Base-by-base conservation (phyloP, 352 stramenopile genomes). In the Globisporangium abappressorium region DNA sequence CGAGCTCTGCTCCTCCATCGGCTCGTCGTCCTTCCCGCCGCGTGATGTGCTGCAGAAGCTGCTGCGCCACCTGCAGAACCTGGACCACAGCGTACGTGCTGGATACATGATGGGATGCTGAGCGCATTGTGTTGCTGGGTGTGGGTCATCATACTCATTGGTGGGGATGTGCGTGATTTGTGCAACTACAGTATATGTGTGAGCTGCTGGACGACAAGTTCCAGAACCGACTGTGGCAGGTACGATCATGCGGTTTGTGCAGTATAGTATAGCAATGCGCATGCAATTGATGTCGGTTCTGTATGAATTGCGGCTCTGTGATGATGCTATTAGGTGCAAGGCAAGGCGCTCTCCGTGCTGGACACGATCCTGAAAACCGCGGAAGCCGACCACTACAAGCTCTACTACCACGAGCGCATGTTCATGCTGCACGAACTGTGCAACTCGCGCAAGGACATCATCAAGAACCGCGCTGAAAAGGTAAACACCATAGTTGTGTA, bases 161-260 rank as follows among this genome's bases (percentile, higher is more conserved):
- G 5, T 26, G 18, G 20, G 14, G 26, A 18, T 24, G 24, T n/a
- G 22, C 28, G 34, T 4, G 2, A 36, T 57, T 28, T 57, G 53
- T 60, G 28, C 47, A 4, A 18, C 28, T 46, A 7, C 36, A 93
- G 81, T 95, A 95, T 63, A 71, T 92, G 34, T 94, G 87, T 62
- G 84, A 95, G 71, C 75, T 94, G 30, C 75, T 95, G n/a, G 81
- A 94, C 57, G 81, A 91, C 69, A 95, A 94, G 73, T 84, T 95
- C n/a, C 81, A 91, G 72, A 83, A 84, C 64, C 76, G 75, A 41
- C 46, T 95, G 61, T 95, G 87, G 87, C 87, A 94, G 66, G 79
- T 79, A 56, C 22, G 30, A 5, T 3, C 18, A 51, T 51, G 43
- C 2, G 6, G 9, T 22, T 51, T 51, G 18, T 51, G 18, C 43